These are phyloP conservation scores for Mariannaea sp. DNA, from an alignment of 2,329 filamentous ascomycete genomes.

Conservation along the genomic window DNA sequence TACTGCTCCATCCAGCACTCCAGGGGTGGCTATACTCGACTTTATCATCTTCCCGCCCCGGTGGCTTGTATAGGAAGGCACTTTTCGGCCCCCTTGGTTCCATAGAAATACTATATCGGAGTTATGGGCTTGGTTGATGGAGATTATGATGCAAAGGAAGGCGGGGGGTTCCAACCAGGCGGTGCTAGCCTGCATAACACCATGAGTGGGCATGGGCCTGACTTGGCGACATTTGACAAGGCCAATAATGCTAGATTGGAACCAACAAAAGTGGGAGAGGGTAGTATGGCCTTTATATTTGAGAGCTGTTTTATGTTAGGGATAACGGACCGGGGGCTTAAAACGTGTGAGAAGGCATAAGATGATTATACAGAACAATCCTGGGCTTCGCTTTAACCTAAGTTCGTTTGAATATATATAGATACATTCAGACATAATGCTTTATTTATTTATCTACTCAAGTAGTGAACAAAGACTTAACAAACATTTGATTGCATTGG, in stretches of 20 bases:
- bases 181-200: conserved; percentile 69
- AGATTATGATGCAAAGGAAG: conserved; percentile 65
- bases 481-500: too few species aligned
- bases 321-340: conserved; percentile 70
- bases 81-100: conserved; percentile 70
- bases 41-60: conserved; percentile 71
- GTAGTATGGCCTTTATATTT: conserved; percentile 71
- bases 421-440: too few species aligned
- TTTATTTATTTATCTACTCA: too few species aligned
- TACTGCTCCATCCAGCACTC: conserved; percentile 59
- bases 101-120: conserved; percentile 71
- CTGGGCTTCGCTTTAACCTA: too few species aligned
- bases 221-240: conserved; percentile 59
- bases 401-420: too few species aligned
- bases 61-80: conserved; percentile 60
- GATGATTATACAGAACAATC: conserved; percentile 79
- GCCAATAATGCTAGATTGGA: conserved; percentile 59
- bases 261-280: conserved; percentile 62
- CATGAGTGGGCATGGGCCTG: conserved; percentile 70
- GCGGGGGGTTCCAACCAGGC: conserved; percentile 61
- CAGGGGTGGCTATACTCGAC: conserved; percentile 62
- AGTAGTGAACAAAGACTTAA: too few species aligned
- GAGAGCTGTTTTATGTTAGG: conserved; percentile 72
- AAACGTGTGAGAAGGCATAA: conserved; percentile 62
- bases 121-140: conserved; percentile 65